Conservation (phyloP, 305 asterid species). For the Solanum aculeatissimum region DNA sequence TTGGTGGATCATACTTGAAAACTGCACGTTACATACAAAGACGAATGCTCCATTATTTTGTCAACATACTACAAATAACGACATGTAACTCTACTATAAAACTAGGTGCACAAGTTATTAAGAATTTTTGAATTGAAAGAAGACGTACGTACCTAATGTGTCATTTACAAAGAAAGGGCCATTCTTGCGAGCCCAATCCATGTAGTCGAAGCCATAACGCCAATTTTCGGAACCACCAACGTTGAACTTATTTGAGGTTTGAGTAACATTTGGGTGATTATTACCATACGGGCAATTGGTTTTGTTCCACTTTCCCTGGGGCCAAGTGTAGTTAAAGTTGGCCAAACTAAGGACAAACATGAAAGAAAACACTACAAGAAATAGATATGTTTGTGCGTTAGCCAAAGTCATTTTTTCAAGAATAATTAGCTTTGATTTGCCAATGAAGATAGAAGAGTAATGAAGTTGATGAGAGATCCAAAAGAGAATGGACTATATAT, state of each 20-base stretch:
- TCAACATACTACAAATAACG: no score
- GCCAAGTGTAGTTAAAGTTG: conserved; percentile 23
- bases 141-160: conserved; percentile 27
- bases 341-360: conserved; percentile 12
- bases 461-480: neutral
- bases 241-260: conserved; percentile 18
- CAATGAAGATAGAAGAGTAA: neutral
- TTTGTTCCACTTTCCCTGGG: conserved; percentile 19
- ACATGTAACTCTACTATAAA: neutral
- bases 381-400: neutral
- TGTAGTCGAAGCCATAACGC: conserved; percentile 57
- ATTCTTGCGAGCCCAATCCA: conserved; percentile 47
- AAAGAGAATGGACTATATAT: neutral
- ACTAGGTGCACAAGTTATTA: no score
- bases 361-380: conserved; percentile 1
- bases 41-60: no score
- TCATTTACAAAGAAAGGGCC: conserved; percentile 56
- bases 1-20: conserved; percentile 65
- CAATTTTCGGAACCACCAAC: conserved; percentile 54
- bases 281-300: conserved; percentile 13
- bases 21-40: neutral
- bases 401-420: conserved; percentile 6
- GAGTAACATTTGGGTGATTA: conserved; percentile 16
- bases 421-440: neutral
- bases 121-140: neutral